These are phyloP conservation scores for Pulveroboletus frians DNA, from an alignment of 768 basidiomycete species.

Conservation along the genomic window DNA sequence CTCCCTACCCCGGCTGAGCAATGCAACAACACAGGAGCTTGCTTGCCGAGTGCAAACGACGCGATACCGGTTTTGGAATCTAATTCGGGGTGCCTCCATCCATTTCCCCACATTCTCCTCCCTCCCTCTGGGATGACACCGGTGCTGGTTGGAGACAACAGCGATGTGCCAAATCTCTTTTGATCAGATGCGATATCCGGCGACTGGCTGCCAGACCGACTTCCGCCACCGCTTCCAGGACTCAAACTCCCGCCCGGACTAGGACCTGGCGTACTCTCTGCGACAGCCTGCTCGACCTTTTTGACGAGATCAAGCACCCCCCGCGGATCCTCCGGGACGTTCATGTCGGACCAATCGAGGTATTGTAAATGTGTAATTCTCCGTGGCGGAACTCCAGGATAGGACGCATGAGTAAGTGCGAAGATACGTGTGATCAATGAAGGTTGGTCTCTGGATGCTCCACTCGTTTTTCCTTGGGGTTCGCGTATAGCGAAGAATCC, in stretches of 20 bases:
- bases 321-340: constrained; percentile 81
- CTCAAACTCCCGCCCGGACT: constrained; percentile 25
- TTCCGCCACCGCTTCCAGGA: constrained; percentile 17
- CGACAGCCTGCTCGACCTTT: constrained; percentile 46
- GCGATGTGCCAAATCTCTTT: neutral
- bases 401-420: constrained; percentile 55
- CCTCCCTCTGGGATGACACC: neutral
- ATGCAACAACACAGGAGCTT: constrained; percentile 68
- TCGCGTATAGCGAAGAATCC: constrained; percentile 38
- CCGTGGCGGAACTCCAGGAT: constrained; percentile 57
- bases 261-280: constrained; percentile 28
- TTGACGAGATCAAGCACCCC: constrained; percentile 70
- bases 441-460: constrained; percentile 13
- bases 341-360: constrained; percentile 94
- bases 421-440: constrained; percentile 58
- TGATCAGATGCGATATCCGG: constrained; percentile 10
- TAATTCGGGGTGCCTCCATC: constrained; percentile 37
- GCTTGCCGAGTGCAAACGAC: constrained; percentile 41
- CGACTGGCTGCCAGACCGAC: constrained; percentile 15
- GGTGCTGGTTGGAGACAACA: constrained; percentile 19
- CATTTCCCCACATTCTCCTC: constrained; percentile 11
- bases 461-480: constrained; percentile 5
- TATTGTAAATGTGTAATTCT: constrained; percentile 85
- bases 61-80: constrained; percentile 55
- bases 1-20: constrained; percentile 95